These are phyloP conservation scores for Paramecium tetraurelia DNA, from an alignment of 73 alveolate species.

Conservation along the genomic window DNA sequence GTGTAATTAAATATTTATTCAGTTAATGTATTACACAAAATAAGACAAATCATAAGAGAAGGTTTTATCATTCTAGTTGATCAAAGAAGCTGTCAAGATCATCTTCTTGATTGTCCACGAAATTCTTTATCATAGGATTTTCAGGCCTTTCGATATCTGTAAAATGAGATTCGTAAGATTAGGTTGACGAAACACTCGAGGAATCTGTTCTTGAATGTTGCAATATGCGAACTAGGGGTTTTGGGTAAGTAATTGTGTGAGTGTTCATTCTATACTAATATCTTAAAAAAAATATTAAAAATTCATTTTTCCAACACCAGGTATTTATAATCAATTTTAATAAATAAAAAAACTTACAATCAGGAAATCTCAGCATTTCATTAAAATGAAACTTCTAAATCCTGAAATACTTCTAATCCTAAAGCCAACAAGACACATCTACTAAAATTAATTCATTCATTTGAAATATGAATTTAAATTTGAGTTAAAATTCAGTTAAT, in stretches of 20 bases:
- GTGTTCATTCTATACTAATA: background rate
- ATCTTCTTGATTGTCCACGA: background rate
- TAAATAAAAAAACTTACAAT: background rate
- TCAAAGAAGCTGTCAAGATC: conserved; percentile 26
- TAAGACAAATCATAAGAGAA: background rate
- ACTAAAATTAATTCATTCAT: background rate
- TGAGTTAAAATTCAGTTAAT: background rate
- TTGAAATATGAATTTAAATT: background rate
- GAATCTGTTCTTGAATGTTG: background rate
- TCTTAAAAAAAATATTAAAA: conserved; percentile 15
- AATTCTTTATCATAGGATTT: conserved; percentile 17
- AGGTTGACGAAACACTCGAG: background rate
- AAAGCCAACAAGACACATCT: background rate
- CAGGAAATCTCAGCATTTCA: background rate
- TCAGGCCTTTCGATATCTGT: conserved; percentile 20
- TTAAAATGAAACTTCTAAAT: background rate
- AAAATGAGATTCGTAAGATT: background rate
- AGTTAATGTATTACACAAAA: conserved; percentile 1
- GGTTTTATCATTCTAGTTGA: background rate
- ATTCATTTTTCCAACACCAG: background rate
- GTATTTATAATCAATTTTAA: background rate
- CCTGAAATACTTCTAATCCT: too few species aligned
- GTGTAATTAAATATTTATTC: background rate
- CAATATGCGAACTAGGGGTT: background rate
- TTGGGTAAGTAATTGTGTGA: background rate